Evolutionary conservation across 495 filamentous ascomycete species (phyloP).

Genomic region (Annulohypoxylon nitens): DNA sequence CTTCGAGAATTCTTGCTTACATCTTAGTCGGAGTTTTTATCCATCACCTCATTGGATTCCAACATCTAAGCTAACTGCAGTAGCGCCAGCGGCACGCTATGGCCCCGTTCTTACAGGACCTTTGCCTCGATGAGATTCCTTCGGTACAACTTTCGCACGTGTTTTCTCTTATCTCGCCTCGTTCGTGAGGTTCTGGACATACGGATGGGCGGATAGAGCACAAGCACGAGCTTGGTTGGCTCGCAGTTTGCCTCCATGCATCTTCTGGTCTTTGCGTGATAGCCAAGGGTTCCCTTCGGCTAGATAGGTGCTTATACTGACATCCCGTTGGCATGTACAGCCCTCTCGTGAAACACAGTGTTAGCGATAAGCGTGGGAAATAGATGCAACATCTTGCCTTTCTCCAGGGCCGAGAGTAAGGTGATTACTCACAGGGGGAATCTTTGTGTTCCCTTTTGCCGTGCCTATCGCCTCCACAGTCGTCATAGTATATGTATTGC

Average conservation of each 20-base stretch:
- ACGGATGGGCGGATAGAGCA: background rate
- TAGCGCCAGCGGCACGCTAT: slow-evolving; percentile 9
- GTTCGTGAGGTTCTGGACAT: slow-evolving; percentile 10
- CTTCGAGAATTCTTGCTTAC: slow-evolving; percentile 26
- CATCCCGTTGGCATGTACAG: slow-evolving; percentile 21
- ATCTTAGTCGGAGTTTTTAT: slow-evolving; percentile 39
- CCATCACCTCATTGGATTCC: slow-evolving; percentile 30
- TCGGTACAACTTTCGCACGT: slow-evolving; percentile 38
- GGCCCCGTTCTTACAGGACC: background rate
- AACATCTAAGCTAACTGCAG: background rate
- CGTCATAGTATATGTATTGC: slow-evolving; percentile 30
- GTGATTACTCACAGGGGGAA: slow-evolving; percentile 15
- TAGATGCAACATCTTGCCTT: slow-evolving; percentile 22
- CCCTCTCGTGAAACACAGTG: slow-evolving; percentile 37
- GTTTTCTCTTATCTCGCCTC: slow-evolving; percentile 26
- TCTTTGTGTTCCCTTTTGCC: slow-evolving; percentile 15
- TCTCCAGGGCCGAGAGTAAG: slow-evolving; percentile 35
- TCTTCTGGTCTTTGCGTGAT: slow-evolving; percentile 22
- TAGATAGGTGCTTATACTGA: slow-evolving; percentile 24
- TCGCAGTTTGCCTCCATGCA: background rate
- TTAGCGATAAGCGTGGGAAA: slow-evolving; percentile 22
- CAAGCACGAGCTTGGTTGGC: slow-evolving; percentile 8
- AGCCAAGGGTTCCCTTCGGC: background rate
- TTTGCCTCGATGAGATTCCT: slow-evolving; percentile 6
- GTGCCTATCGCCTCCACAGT: background rate